Conservation (phyloP, 305 asterid species). For the Fraxinus sp. region DNA sequence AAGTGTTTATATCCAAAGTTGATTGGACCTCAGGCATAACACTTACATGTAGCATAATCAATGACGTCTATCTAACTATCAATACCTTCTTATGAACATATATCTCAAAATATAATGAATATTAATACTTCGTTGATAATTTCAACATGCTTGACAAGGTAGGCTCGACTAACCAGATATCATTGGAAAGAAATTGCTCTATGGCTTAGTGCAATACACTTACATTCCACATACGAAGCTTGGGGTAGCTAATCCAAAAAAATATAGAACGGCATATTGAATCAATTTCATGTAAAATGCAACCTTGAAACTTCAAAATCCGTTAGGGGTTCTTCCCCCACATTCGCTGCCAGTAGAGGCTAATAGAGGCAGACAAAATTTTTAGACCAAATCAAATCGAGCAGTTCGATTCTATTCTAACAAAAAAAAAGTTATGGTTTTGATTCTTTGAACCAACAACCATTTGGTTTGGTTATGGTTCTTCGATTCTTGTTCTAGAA, state of each 20-base stretch:
- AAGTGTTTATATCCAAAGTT: too few relatives aligned
- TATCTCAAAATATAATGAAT: neutral
- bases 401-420: too few relatives aligned
- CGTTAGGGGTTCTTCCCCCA: neutral
- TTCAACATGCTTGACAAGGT: neutral
- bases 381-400: too few relatives aligned
- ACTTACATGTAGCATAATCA: neutral
- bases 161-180: neutral
- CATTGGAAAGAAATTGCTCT: neutral
- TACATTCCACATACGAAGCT: neutral
- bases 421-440: too few relatives aligned
- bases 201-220: neutral
- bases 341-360: too few relatives aligned
- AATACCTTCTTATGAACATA: neutral
- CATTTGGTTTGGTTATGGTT: too few relatives aligned
- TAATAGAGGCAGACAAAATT: too few relatives aligned
- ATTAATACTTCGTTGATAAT: neutral
- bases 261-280: neutral
- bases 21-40: too few relatives aligned
- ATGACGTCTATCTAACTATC: neutral
- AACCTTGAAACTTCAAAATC: neutral
- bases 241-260: neutral
- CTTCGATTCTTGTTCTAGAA: too few relatives aligned
- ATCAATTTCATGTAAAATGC: neutral
- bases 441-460: too few relatives aligned